Evolutionary conservation across 345 rosid species (phyloP).

Genomic region (Syzygium oleosum): DNA sequence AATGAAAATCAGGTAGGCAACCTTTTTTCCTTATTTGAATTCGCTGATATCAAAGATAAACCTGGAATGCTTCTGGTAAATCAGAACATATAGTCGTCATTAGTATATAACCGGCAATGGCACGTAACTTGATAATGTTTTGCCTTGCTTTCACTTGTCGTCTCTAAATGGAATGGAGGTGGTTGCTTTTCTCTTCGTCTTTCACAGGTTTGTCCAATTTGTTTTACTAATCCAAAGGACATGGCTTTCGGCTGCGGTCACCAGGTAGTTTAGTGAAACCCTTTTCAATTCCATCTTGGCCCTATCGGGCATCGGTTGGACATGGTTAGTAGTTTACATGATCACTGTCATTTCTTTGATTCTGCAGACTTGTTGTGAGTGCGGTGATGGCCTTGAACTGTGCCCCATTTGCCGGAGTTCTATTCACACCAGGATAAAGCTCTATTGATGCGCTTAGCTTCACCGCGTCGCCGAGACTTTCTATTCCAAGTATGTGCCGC

Average conservation of each 20-base stretch:
- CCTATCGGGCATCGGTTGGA: background rate
- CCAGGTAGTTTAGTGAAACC: conserved; percentile 19
- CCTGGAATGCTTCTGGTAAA: background rate
- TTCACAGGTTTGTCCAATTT: conserved; percentile 33
- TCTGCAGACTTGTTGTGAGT: conserved; percentile 29
- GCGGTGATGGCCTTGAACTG: conserved; percentile 27
- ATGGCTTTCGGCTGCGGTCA: conserved; percentile 54
- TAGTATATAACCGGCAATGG: background rate
- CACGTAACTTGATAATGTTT: background rate
- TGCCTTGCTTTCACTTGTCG: background rate
- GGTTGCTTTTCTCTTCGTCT: background rate
- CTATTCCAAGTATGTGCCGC: background rate
- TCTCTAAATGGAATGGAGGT: background rate
- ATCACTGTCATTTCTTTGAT: background rate
- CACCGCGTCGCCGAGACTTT: background rate
- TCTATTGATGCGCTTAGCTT: conserved; percentile 8
- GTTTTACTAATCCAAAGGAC: conserved; percentile 31
- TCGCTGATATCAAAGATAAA: background rate
- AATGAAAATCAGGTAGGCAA: conserved; percentile 25
- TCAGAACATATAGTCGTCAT: background rate
- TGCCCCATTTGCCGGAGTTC: conserved; percentile 42
- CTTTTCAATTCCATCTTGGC: background rate
- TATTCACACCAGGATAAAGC: conserved; percentile 33
- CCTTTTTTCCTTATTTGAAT: background rate
- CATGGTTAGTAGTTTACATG: background rate